Conservation (phyloP, 139 green algal species). For the Parachlorella kessleri region DNA sequence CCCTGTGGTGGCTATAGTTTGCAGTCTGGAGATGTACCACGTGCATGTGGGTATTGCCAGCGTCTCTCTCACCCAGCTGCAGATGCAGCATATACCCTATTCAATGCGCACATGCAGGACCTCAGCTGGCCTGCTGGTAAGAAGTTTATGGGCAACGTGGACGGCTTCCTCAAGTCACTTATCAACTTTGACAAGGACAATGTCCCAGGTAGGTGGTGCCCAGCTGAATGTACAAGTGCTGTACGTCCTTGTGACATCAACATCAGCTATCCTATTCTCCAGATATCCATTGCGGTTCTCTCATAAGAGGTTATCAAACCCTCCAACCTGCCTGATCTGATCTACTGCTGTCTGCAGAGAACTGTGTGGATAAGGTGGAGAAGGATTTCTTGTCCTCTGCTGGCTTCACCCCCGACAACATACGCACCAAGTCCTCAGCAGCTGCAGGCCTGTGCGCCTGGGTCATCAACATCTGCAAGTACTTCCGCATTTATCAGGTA, state of each 20-base stretch:
- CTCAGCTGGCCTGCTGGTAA: constrained; percentile 83
- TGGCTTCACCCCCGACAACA: constrained; percentile 83
- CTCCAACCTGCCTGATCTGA: too few relatives aligned
- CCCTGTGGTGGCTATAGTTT: too few relatives aligned
- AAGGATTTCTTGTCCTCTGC: constrained; percentile 78
- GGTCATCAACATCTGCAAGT: constrained; percentile 96
- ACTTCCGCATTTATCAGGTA: constrained; percentile 93
- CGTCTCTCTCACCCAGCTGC: neutral
- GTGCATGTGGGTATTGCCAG: too few relatives aligned
- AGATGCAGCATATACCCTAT: neutral
- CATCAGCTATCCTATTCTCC: too few relatives aligned
- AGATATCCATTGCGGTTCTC: neutral
- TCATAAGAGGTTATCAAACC: too few relatives aligned
- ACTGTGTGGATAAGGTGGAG: constrained; percentile 44
- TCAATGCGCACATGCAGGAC: constrained; percentile 48
- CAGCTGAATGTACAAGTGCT: too few relatives aligned
- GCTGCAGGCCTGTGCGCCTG: constrained; percentile 88
- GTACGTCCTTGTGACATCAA: too few relatives aligned
- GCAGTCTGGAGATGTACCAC: too few relatives aligned
- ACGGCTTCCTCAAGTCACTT: constrained; percentile 87
- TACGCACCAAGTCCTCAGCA: constrained; percentile 84
- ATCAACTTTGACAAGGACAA: constrained; percentile 95
- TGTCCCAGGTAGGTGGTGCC: constrained; percentile 54
- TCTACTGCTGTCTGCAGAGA: neutral
- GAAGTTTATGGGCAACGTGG: constrained; percentile 93